Conservation (phyloP, 2,329 filamentous ascomycete species). For the Pezicula radicicola region DNA sequence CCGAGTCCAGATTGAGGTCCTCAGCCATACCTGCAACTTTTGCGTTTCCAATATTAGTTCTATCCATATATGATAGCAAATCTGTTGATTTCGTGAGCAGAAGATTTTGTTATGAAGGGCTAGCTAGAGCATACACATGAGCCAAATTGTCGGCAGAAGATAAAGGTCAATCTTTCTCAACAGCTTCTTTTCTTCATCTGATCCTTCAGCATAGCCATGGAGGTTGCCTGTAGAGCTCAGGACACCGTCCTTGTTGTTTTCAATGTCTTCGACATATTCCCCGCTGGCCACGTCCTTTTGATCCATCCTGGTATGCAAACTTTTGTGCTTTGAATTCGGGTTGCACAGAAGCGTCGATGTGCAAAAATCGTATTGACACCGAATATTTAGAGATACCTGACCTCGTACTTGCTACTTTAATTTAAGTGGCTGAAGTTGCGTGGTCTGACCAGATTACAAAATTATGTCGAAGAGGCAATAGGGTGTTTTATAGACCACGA, state of each 20-base stretch:
- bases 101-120: background rate
- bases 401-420: no score
- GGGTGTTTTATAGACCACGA: no score
- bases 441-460: no score
- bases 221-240: background rate
- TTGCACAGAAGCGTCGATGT: background rate
- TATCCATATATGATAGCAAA: constrained; percentile 1
- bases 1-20: constrained; percentile 42
- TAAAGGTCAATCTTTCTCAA: constrained; percentile 3
- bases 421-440: no score
- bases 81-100: background rate
- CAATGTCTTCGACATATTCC: background rate
- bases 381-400: no score
- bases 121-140: background rate
- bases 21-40: constrained; percentile 47
- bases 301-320: background rate
- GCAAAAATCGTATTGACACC: no score
- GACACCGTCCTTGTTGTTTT: background rate
- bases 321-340: background rate
- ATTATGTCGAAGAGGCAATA: no score
- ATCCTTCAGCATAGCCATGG: background rate
- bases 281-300: background rate
- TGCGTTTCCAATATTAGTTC: constrained; percentile 41
- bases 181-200: constrained; percentile 3
- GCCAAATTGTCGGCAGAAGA: constrained; percentile 1